These are phyloP conservation scores for Arthroderma sp. DNA, from an alignment of 2,329 filamentous ascomycete species.

Conservation along the genomic window DNA sequence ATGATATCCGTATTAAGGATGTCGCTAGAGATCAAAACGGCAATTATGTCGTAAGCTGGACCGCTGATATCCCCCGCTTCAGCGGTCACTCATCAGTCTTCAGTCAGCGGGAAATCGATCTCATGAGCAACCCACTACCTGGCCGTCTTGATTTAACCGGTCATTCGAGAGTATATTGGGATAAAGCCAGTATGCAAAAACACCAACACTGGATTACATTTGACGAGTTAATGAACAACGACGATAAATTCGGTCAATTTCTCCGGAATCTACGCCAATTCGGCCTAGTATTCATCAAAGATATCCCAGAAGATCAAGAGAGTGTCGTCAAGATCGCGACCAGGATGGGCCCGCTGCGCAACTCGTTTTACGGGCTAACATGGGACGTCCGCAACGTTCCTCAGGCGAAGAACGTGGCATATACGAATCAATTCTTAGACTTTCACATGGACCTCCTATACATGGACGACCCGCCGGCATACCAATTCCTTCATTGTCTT, in stretches of 20 bases:
- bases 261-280: slow-evolving; percentile 50
- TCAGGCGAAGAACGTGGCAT: slow-evolving; percentile 79
- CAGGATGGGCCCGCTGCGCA: slow-evolving; percentile 63
- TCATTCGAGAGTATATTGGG: slow-evolving; percentile 1
- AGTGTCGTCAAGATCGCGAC: slow-evolving; percentile 56
- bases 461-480: slow-evolving; percentile 60
- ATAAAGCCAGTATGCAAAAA: slow-evolving; percentile 28
- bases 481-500: slow-evolving; percentile 83
- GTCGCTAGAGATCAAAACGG: slow-evolving; percentile 22
- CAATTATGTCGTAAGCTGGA: slow-evolving; percentile 43
- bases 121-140: too few species aligned
- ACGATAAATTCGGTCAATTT: slow-evolving; percentile 45
- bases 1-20: slow-evolving; percentile 26
- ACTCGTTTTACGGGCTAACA: slow-evolving; percentile 81
- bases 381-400: slow-evolving; percentile 81
- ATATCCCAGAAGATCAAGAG: slow-evolving; percentile 55
- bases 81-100: slow-evolving; percentile 7
- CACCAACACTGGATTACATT: slow-evolving; percentile 48
- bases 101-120: background rate
- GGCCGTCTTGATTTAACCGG: background rate
- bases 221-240: slow-evolving; percentile 53
- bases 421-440: slow-evolving; percentile 68
- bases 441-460: slow-evolving; percentile 94
- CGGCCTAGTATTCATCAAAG: slow-evolving; percentile 64
- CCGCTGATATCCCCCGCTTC: slow-evolving; percentile 39